Conservation (phyloP, 768 basidiomycete species). For the Termitomyces sp. region DNA sequence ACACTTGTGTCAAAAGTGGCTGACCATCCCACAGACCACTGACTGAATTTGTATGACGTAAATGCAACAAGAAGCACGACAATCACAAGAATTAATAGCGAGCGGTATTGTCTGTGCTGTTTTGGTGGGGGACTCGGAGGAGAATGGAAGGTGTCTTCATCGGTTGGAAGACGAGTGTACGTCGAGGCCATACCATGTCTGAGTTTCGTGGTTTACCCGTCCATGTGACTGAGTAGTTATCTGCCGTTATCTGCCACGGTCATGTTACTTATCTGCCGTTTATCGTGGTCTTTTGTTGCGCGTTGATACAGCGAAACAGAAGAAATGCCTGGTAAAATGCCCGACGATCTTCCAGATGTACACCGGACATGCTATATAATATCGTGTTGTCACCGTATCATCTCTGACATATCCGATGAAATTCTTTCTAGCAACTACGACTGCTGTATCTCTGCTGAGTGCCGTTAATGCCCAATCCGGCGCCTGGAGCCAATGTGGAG, state of each 20-base stretch:
- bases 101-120: constrained; percentile 19
- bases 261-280: too few species aligned
- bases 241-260: too few species aligned
- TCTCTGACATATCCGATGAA: constrained; percentile 7
- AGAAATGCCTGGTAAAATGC: constrained; percentile 1
- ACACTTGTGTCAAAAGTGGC: constrained; percentile 4
- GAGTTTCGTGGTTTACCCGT: too few species aligned
- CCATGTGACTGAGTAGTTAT: too few species aligned
- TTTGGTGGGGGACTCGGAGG: constrained; percentile 13
- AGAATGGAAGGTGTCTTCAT: constrained; percentile 19
- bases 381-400: background rate
- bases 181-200: constrained; percentile 18
- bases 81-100: constrained; percentile 27
- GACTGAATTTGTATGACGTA: constrained; percentile 37
- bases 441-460: constrained; percentile 11
- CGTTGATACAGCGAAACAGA: background rate
- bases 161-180: constrained; percentile 13
- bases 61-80: constrained; percentile 33
- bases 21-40: constrained; percentile 25
- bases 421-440: constrained; percentile 8
- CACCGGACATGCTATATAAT: constrained; percentile 6
- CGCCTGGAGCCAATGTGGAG: constrained; percentile 41
- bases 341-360: constrained; percentile 10
- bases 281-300: constrained; percentile 1
- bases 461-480: constrained; percentile 29